These are phyloP conservation scores for Osmozyma mogii DNA, from an alignment of 805 yeast genomes.

Conservation along the genomic window DNA sequence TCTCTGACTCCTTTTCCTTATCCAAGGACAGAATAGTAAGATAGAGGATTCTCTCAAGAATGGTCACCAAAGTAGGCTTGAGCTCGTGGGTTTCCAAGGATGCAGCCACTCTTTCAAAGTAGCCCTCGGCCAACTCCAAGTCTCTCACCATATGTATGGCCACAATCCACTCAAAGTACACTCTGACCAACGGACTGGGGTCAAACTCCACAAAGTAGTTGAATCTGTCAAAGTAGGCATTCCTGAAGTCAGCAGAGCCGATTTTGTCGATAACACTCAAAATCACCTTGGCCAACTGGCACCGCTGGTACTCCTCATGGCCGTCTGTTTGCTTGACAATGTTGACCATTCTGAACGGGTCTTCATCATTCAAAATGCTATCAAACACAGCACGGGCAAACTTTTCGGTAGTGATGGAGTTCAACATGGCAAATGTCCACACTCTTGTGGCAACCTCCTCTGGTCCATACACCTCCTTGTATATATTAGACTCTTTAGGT, in stretches of 20 bases:
- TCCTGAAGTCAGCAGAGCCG: slow-evolving; percentile 7
- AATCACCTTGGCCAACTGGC: slow-evolving; percentile 48
- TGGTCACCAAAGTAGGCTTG: slow-evolving; percentile 49
- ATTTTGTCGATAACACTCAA: slow-evolving; percentile 35
- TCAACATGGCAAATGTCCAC: slow-evolving; percentile 40
- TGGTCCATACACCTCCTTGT: slow-evolving; percentile 45
- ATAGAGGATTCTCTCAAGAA: slow-evolving; percentile 57
- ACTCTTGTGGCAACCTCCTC: slow-evolving; percentile 50
- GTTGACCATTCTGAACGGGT: slow-evolving; percentile 34
- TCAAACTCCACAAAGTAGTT: slow-evolving; percentile 40
- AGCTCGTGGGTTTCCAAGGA: slow-evolving; percentile 11
- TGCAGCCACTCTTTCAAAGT: slow-evolving; percentile 13
- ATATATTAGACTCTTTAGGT: slow-evolving; percentile 23
- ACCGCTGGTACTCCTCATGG: slow-evolving; percentile 57
- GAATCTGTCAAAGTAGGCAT: slow-evolving; percentile 23
- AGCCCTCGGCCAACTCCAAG: slow-evolving; percentile 8
- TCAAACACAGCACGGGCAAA: slow-evolving; percentile 27
- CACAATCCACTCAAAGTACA: slow-evolving; percentile 74
- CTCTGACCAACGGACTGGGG: slow-evolving; percentile 69
- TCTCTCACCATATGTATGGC: slow-evolving; percentile 35
- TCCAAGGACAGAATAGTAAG: slow-evolving; percentile 38
- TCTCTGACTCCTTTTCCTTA: slow-evolving; percentile 15
- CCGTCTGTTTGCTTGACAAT: slow-evolving; percentile 58
- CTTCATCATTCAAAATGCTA: slow-evolving; percentile 29
- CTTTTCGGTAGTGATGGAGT: slow-evolving; percentile 17